A percentile compares a stretch with the other conserved stretches of the same genome.
These are phyloP conservation scores for Rhododendron griersonianum DNA, from an alignment of 148 eudicot genomes.

Conservation along the genomic window DNA sequence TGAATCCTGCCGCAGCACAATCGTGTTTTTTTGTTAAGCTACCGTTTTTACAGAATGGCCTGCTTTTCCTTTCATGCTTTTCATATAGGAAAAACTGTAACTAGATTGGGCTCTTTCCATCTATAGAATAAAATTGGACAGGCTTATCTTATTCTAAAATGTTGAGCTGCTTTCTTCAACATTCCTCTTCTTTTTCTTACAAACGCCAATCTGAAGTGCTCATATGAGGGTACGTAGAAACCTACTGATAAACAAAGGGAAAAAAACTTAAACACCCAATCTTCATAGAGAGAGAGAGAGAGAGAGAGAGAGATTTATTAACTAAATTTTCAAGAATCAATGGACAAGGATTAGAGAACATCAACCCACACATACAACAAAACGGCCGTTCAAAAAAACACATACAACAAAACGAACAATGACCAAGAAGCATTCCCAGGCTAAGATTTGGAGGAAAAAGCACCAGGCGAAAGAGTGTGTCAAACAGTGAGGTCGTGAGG, in stretches of 20 bases:
- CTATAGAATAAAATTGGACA: neutral
- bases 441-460: neutral
- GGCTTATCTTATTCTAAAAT: neutral
- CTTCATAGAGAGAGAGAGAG: neutral
- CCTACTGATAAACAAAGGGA: too few relatives aligned
- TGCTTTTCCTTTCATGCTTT: neutral
- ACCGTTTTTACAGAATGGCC: neutral
- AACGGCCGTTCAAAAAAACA: neutral
- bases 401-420: neutral
- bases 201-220: neutral
- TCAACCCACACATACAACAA: constrained; percentile 2
- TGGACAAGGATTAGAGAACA: neutral
- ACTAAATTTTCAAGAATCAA: neutral
- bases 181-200: neutral
- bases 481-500: neutral
- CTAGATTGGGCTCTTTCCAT: neutral
- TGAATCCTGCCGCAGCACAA: neutral
- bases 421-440: neutral
- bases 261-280: too few relatives aligned
- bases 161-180: neutral
- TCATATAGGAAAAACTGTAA: neutral
- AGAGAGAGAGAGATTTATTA: constrained; percentile 5
- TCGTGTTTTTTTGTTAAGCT: neutral
- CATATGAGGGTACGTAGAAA: neutral
- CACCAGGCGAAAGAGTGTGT: neutral